Percentiles rank a stretch among this genome's conserved stretches.
These are phyloP conservation scores for Pelargonium hybrid DNA, from an alignment of 441 rosid genomes.

Conservation along the genomic window DNA sequence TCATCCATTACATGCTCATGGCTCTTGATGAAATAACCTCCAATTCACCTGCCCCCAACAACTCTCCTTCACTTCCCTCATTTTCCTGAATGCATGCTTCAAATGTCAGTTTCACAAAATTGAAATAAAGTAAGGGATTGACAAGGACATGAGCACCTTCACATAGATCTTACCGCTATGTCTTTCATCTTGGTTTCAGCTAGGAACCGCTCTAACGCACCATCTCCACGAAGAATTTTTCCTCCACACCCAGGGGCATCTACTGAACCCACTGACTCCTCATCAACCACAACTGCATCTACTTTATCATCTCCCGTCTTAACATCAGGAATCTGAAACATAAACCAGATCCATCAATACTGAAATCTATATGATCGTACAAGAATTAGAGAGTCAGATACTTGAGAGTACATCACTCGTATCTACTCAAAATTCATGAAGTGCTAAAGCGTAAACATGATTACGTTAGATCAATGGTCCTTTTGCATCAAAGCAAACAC, in stretches of 20 bases:
- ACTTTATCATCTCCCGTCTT: constrained; percentile 48
- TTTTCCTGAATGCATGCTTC: constrained; percentile 27
- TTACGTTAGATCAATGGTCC: too few relatives aligned
- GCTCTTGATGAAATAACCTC: constrained; percentile 46
- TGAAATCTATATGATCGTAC: not conserved
- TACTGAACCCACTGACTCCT: constrained; percentile 54
- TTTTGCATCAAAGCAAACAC: not conserved
- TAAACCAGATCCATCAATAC: constrained; percentile 3
- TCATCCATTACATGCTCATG: constrained; percentile 37
- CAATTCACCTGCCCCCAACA: constrained; percentile 42
- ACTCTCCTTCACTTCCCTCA: constrained; percentile 28
- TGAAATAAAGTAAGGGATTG: too few relatives aligned
- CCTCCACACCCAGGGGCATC: constrained; percentile 57
- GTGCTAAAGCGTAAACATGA: too few relatives aligned
- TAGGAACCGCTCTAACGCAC: constrained; percentile 52
- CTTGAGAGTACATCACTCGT: not conserved
- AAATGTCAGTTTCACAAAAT: too few relatives aligned
- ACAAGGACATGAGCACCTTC: too few relatives aligned
- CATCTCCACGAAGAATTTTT: constrained; percentile 61
- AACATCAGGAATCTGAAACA: constrained; percentile 72
- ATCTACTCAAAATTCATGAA: too few relatives aligned
- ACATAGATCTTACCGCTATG: constrained; percentile 36
- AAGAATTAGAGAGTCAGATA: not conserved
- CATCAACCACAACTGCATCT: constrained; percentile 77
- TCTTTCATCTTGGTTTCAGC: constrained; percentile 32